A percentile compares a stretch with the other conserved stretches of the same genome.
phyloP scores from a whole-genome alignment of 306 rosid genomes.

The Lathyrus aphaca region DNA sequence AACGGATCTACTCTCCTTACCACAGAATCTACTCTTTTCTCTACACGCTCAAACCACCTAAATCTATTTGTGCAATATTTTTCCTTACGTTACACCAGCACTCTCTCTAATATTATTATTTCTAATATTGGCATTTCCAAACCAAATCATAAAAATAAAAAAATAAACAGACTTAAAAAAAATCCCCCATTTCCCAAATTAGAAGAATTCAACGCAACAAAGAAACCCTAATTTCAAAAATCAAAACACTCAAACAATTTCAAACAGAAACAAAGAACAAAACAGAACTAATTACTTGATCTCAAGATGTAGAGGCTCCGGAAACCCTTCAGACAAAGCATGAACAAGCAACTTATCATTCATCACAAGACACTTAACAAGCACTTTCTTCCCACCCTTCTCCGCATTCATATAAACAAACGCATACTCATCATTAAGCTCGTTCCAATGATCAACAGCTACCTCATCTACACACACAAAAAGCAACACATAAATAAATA shows the following conservation, averaged over 20 bases:
- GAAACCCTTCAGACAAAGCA: constrained; percentile 58
- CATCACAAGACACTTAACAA: constrained; percentile 84
- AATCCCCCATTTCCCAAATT: background rate
- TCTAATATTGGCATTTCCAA: background rate
- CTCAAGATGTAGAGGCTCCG: constrained; percentile 65
- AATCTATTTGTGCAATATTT: no score
- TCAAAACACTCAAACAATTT: background rate
- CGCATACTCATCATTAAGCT: constrained; percentile 75
- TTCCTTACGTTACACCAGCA: no score
- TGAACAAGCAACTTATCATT: constrained; percentile 62
- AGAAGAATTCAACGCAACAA: background rate
- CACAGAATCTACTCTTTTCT: no score
- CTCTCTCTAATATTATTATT: no score
- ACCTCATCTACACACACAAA: constrained; percentile 70
- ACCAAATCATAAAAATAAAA: background rate
- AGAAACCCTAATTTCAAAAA: constrained; percentile 19
- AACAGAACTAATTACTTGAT: constrained; percentile 52
- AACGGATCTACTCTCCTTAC: no score
- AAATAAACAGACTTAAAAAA: background rate
- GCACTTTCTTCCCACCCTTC: constrained; percentile 61
- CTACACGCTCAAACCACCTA: no score
- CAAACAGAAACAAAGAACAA: background rate
- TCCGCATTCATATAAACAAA: constrained; percentile 72
- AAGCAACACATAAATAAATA: background rate
- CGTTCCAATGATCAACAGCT: constrained; percentile 80